Conservation (phyloP, 805 yeast species). For the Spathaspora boniae region DNA sequence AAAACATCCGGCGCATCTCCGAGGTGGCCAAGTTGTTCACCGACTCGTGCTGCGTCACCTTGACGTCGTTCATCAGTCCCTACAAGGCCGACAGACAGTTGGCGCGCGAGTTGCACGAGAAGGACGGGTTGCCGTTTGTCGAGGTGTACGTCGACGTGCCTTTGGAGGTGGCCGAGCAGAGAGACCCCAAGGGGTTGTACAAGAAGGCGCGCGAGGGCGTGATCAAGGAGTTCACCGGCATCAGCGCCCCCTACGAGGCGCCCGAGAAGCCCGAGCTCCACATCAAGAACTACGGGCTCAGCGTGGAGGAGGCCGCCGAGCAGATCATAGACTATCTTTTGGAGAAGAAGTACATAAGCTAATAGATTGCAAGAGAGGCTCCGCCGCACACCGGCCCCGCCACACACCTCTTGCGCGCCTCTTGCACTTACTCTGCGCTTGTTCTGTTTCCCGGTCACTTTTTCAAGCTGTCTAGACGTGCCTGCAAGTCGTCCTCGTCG, state of each 20-base stretch:
- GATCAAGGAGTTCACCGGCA: slow-evolving; percentile 92
- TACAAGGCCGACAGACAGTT: slow-evolving; percentile 78
- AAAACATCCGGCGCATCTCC: slow-evolving; percentile 90
- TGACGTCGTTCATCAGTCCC: slow-evolving; percentile 92
- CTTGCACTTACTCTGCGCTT: neutral
- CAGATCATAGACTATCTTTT: slow-evolving; percentile 65
- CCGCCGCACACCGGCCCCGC: neutral
- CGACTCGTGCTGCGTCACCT: slow-evolving; percentile 82
- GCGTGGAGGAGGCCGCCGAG: slow-evolving; percentile 79
- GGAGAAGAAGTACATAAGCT: slow-evolving; percentile 41
- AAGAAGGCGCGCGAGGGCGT: slow-evolving; percentile 95
- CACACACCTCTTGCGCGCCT: too few species aligned
- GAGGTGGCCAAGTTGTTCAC: slow-evolving; percentile 94
- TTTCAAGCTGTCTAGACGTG: slow-evolving; percentile 79
- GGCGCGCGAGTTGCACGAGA: slow-evolving; percentile 82
- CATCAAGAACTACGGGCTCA: slow-evolving; percentile 63
- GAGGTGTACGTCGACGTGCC: slow-evolving; percentile 95
- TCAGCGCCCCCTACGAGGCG: slow-evolving; percentile 93
- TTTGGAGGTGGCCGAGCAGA: slow-evolving; percentile 87
- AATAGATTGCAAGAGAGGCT: neutral
- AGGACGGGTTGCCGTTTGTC: slow-evolving; percentile 72
- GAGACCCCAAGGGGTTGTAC: slow-evolving; percentile 96
- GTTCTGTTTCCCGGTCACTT: slow-evolving; percentile 35
- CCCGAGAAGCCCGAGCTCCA: slow-evolving; percentile 84
- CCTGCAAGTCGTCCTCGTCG: slow-evolving; percentile 84